These are phyloP conservation scores for Pulchroboletus neoregius DNA, from an alignment of 1,284 basidiomycete species.

Conservation along the genomic window DNA sequence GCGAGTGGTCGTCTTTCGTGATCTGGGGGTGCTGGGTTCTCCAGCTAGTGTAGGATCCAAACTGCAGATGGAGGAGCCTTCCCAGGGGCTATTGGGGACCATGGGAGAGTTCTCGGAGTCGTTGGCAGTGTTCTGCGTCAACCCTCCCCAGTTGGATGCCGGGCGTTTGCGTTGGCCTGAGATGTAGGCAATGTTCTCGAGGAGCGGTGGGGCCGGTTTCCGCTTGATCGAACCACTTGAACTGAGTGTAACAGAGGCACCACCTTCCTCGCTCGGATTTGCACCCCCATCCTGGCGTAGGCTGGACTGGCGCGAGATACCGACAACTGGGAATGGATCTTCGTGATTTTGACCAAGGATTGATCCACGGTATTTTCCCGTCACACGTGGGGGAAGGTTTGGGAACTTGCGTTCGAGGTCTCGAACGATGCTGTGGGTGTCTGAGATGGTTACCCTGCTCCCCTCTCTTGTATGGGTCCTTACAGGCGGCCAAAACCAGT, in stretches of 20 bases:
- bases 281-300: conserved; percentile 4
- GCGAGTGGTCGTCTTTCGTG: conserved; percentile 17
- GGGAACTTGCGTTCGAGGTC: conserved; percentile 54
- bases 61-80: background rate
- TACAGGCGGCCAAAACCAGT: conserved; percentile 18
- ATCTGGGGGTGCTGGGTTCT: conserved; percentile 12
- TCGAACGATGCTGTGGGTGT: conserved; percentile 42
- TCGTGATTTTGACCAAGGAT: conserved; percentile 28
- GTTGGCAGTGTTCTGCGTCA: conserved; percentile 10
- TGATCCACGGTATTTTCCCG: conserved; percentile 32
- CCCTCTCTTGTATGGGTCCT: conserved; percentile 10
- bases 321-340: conserved; percentile 27
- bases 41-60: background rate
- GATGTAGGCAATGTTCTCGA: conserved; percentile 15
- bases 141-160: conserved; percentile 26
- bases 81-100: conserved; percentile 7
- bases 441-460: conserved; percentile 32
- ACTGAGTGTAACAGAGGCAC: conserved; percentile 7
- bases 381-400: conserved; percentile 40
- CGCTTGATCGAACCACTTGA: conserved; percentile 28
- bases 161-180: conserved; percentile 8
- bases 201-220: conserved; percentile 31
- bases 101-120: conserved; percentile 4
- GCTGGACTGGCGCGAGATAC: conserved; percentile 29
- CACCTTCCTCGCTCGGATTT: conserved; percentile 18